Base-by-base conservation (phyloP, 345 rosid species). In the Linum usitatissimum region DNA sequence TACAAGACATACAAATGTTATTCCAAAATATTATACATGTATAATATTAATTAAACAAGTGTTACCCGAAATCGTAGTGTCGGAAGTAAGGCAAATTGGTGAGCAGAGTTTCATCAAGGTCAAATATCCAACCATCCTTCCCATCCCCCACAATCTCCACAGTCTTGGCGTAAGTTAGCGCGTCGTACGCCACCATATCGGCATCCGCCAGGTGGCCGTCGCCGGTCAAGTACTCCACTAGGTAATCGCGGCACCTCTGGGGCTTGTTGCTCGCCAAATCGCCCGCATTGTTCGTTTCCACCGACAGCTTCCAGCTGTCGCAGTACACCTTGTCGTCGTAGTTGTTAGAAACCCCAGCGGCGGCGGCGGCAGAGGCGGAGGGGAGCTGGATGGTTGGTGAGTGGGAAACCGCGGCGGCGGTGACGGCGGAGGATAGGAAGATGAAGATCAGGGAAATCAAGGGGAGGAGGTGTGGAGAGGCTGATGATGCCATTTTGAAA, bases 51-150 rank as follows among this genome's bases (percentile, higher is more conserved):
- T 23, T 8, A 19, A 6, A 5, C 9, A 30, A 23, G 20, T 64
- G 48, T 80, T 23, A 84, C 94, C 85, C 82, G 62, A 75, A 84
- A 0, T 57, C 72, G 20, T 60, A 69, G 4, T 53, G 5, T n/a
- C 76, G 79, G 69, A 75, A 84, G 42, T 70, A 83, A 42, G 88
- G 86, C 15, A 80, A 64, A 68, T 81, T 87, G 3, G 90, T 79
- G 66, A 87, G 83, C 4, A 81, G 17, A 2, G 90, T 87, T 20
- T 87, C 90, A 36, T 83, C 95, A 10, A 84, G 2, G 53, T 87
- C 90, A 66, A 87, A 84, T 28, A 84, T 18, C 86, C 88, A 87
- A 6, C 66, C 61, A 45, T 84, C 82, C 28, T 72, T 68, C 55
- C 88, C 84, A 14, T 87, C 85, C 6, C 59, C 63, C 15, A 6